Evolutionary conservation across 2,329 filamentous ascomycete genomes (phyloP).

Genomic region (Cladosporium sp.): DNA sequence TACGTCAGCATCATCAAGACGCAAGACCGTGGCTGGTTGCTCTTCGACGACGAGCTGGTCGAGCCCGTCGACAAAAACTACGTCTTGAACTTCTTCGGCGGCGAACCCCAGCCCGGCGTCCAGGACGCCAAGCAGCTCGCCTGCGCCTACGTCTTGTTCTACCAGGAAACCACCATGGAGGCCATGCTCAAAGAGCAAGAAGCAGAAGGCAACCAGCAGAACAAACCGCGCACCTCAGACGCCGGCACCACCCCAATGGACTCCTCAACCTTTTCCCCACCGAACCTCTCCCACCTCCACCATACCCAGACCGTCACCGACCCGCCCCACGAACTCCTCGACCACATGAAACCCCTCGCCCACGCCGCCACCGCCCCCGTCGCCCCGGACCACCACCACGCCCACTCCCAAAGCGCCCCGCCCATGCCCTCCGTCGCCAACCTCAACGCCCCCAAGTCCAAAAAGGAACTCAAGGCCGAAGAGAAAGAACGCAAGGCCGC

Average conservation of each 20-base stretch:
- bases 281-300: constrained; percentile 21
- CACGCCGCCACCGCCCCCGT: constrained; percentile 56
- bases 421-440: constrained; percentile 39
- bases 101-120: constrained; percentile 48
- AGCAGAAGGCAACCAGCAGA: constrained; percentile 54
- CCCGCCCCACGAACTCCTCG: constrained; percentile 38
- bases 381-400: constrained; percentile 26
- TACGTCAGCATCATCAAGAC: constrained; percentile 98
- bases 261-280: constrained; percentile 15
- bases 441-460: constrained; percentile 52
- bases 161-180: constrained; percentile 78
- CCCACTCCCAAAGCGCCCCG: neutral
- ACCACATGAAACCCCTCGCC: constrained; percentile 52
- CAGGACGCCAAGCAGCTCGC: constrained; percentile 60
- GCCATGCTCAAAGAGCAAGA: constrained; percentile 73
- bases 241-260: constrained; percentile 23
- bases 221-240: constrained; percentile 28
- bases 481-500: constrained; percentile 54
- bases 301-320: constrained; percentile 33
- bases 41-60: constrained; percentile 98
- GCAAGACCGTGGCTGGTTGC: constrained; percentile 85
- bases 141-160: constrained; percentile 95
- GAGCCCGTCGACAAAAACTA: constrained; percentile 96
- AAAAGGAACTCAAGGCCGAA: constrained; percentile 57
- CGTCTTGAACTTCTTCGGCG: constrained; percentile 94